These are phyloP conservation scores for Thermomyces lanuginosus DNA, from an alignment of 2,329 filamentous ascomycete genomes.

Conservation along the genomic window DNA sequence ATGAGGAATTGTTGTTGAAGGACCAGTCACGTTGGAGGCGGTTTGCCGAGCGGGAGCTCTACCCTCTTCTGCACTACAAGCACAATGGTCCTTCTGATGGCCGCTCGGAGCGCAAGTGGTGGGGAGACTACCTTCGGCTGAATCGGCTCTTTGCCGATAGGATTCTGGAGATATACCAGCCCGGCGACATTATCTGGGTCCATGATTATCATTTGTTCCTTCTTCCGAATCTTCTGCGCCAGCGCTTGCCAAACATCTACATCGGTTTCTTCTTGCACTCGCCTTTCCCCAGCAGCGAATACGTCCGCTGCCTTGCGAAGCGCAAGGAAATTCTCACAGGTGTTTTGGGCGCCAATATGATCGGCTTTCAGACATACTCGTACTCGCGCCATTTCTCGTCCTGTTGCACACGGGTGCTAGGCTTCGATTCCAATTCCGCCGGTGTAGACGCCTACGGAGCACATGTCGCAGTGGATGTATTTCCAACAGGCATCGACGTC, in stretches of 20 bases:
- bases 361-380: constrained; percentile 90
- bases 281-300: constrained; percentile 92
- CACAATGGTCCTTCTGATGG: constrained; percentile 81
- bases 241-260: constrained; percentile 74
- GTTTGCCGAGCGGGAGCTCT: constrained; percentile 82
- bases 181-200: constrained; percentile 79
- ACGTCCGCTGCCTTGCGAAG: constrained; percentile 71
- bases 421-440: constrained; percentile 71
- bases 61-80: constrained; percentile 91
- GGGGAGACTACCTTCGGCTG: constrained; percentile 85
- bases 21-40: constrained; percentile 77
- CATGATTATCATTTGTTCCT: constrained; percentile 92
- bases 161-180: constrained; percentile 77
- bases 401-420: constrained; percentile 78
- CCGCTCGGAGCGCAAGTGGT: constrained; percentile 61
- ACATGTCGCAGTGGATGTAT: constrained; percentile 79
- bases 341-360: constrained; percentile 75
- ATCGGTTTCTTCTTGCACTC: constrained; percentile 90
- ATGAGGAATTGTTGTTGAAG: constrained; percentile 51
- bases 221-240: constrained; percentile 72
- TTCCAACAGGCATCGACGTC: constrained; percentile 90
- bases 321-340: constrained; percentile 84
- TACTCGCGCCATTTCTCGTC: constrained; percentile 90
- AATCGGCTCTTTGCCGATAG: constrained; percentile 84
- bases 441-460: constrained; percentile 80